Evolutionary conservation across 306 rosid species (phyloP).

Genomic region (Astragalus membranaceus): DNA sequence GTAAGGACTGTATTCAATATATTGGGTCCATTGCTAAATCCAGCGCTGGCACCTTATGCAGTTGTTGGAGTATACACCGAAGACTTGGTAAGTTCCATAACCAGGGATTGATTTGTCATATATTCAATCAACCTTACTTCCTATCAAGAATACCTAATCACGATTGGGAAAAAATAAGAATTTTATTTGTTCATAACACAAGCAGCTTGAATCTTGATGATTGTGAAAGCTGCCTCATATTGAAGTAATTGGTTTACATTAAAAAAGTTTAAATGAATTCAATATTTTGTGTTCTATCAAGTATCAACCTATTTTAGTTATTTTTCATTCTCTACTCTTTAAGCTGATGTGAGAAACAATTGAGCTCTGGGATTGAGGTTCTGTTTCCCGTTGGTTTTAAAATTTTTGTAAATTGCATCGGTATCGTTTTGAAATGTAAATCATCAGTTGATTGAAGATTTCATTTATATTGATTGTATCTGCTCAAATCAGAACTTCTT

Average conservation of each 20-base stretch:
- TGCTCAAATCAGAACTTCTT: background rate
- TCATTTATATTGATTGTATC: background rate
- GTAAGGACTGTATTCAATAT: conserved; percentile 80
- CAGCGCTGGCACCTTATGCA: conserved; percentile 78
- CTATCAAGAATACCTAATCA: background rate
- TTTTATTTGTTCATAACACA: conserved; percentile 3
- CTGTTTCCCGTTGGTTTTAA: background rate
- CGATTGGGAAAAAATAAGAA: background rate
- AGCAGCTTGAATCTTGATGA: background rate
- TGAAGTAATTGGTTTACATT: background rate
- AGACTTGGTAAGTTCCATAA: conserved; percentile 50
- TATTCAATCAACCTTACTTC: conserved; percentile 1
- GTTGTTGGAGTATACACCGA: conserved; percentile 90
- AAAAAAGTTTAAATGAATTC: background rate
- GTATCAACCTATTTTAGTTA: background rate
- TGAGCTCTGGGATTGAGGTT: background rate
- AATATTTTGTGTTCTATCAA: background rate
- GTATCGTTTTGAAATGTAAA: background rate
- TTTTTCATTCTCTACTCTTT: background rate
- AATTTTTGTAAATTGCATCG: background rate
- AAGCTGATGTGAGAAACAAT: background rate
- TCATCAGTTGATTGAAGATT: background rate
- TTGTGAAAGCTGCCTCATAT: background rate
- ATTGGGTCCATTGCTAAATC: conserved; percentile 95
- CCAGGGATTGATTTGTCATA: background rate